A percentile compares a stretch with the other conserved stretches of the same genome.
Conservation (phyloP, 2,329 filamentous ascomycete genomes). For the Cryphonectria radicalis region DNA sequence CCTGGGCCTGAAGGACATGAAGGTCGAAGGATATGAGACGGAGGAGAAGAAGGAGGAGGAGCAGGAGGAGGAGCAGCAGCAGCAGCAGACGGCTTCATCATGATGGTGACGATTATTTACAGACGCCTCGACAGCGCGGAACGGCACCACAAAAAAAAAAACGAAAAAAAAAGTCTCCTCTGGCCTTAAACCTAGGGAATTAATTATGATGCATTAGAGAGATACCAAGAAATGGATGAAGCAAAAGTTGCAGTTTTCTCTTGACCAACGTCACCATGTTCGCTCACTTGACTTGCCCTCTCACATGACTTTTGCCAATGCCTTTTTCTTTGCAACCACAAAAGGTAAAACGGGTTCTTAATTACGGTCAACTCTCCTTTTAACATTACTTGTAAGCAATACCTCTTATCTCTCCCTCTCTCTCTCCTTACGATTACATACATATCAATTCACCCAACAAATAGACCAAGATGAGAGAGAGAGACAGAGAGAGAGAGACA, state of each 20-base stretch:
- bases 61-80: too few species aligned
- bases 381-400: too few species aligned
- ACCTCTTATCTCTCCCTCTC: too few species aligned
- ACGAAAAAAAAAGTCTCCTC: too few species aligned
- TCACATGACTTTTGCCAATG: too few species aligned
- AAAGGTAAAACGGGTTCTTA: background rate
- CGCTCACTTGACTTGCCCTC: background rate
- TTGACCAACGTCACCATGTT: background rate
- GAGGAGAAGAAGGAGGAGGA: conserved; percentile 37
- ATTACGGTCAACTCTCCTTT: background rate
- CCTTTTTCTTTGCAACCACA: background rate
- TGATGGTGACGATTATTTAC: background rate
- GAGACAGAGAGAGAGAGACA: background rate
- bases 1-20: conserved; percentile 89
- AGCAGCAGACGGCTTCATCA: conserved; percentile 19
- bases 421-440: background rate
- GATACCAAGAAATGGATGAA: conserved; percentile 23
- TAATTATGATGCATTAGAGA: conserved; percentile 15
- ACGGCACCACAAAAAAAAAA: too few species aligned
- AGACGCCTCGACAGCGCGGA: background rate
- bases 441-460: background rate
- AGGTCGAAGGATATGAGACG: conserved; percentile 79
- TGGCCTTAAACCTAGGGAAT: background rate
- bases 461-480: too few species aligned
- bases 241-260: background rate